These are phyloP conservation scores for Fusarium xyrophilum DNA, from an alignment of 2,329 filamentous ascomycete species.

Conservation along the genomic window DNA sequence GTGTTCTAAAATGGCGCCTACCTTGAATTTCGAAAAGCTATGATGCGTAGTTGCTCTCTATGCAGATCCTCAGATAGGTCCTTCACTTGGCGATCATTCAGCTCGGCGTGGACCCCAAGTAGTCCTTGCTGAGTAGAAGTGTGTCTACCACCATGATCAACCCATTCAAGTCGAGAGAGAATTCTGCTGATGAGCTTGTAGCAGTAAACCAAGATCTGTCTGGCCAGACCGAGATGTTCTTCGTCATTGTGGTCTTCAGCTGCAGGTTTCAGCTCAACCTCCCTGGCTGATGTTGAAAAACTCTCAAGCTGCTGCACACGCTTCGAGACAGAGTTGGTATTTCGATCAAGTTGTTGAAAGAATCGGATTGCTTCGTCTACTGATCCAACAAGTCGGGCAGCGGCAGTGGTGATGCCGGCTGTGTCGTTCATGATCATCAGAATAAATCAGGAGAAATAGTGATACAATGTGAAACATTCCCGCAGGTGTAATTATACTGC, in stretches of 20 bases:
- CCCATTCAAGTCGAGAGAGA: not conserved
- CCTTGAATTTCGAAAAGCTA: not conserved
- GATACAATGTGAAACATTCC: not conserved
- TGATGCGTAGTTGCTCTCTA: not conserved
- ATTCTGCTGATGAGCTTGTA: not conserved
- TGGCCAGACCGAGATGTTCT: not conserved
- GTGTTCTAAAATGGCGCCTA: not conserved
- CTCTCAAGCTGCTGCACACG: not conserved
- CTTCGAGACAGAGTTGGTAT: not conserved
- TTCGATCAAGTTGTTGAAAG: not conserved
- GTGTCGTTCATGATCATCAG: not conserved
- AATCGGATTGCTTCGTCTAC: conserved; percentile 5
- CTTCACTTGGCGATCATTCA: not conserved
- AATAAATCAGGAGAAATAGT: not conserved
- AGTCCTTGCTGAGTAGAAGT: not conserved
- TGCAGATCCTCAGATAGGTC: not conserved
- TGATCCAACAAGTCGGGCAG: conserved; percentile 1
- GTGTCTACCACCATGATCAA: not conserved
- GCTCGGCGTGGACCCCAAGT: not conserved
- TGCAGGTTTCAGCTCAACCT: not conserved
- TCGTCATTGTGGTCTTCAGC: not conserved
- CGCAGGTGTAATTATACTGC: not conserved
- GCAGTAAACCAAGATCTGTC: not conserved
- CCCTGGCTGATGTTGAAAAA: not conserved
- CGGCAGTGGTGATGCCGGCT: not conserved